Percentiles rank a stretch among this genome's conserved stretches.
These are phyloP conservation scores for Xylariaceae sp. DNA, from an alignment of 2,329 filamentous ascomycete species.

Conservation along the genomic window DNA sequence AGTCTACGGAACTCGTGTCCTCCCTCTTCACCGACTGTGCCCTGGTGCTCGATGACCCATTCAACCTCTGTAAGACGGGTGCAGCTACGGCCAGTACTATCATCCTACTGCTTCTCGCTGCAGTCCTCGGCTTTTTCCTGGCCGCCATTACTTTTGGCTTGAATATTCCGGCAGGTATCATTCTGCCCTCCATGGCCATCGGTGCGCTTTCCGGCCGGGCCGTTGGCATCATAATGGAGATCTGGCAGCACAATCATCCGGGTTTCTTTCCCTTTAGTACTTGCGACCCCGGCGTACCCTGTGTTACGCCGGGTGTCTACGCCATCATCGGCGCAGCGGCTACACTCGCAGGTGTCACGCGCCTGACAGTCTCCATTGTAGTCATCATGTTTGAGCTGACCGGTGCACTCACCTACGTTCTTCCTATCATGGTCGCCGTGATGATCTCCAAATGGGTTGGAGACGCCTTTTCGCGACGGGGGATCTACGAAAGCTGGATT, in stretches of 20 bases:
- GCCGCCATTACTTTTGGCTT: constrained; percentile 89
- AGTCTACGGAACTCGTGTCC: constrained; percentile 88
- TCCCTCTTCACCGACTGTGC: constrained; percentile 91
- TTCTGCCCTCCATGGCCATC: constrained; percentile 94
- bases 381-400: constrained; percentile 99
- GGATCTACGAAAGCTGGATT: constrained; percentile 99
- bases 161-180: constrained; percentile 92
- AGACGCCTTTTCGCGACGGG: constrained; percentile 87
- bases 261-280: constrained; percentile 75
- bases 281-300: constrained; percentile 84
- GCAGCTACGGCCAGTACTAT: constrained; percentile 82
- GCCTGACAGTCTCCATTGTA: constrained; percentile 97
- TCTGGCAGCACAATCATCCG: constrained; percentile 80
- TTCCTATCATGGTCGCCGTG: constrained; percentile 98
- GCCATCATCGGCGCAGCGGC: constrained; percentile 95
- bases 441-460: constrained; percentile 99
- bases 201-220: constrained; percentile 89
- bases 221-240: constrained; percentile 85
- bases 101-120: constrained; percentile 78
- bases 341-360: constrained; percentile 88
- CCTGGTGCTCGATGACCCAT: constrained; percentile 78
- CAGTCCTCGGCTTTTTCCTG: constrained; percentile 81
- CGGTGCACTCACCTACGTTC: constrained; percentile 90
- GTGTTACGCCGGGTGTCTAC: constrained; percentile 92
- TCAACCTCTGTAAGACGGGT: constrained; percentile 88